A percentile compares a stretch with the other conserved stretches of the same genome.
Conservation (phyloP, 495 filamentous ascomycete genomes). For the Aspergillus affinis region DNA sequence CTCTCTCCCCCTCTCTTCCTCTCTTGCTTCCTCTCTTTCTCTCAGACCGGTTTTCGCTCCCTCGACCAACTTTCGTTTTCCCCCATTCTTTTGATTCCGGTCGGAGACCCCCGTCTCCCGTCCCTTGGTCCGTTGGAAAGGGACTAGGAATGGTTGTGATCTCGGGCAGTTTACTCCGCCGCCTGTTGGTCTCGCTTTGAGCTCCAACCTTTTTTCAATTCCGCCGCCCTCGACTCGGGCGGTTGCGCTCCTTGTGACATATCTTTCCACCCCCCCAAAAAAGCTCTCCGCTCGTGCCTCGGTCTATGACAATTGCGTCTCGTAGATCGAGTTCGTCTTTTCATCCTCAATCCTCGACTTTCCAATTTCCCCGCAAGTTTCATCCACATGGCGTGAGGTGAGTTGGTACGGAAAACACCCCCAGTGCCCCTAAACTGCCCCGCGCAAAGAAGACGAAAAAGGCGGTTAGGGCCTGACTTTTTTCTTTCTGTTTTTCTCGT, state of each 20-base stretch:
- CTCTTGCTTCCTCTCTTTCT: conserved; percentile 1
- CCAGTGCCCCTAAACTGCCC: conserved; percentile 16
- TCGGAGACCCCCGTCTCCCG: conserved; percentile 2
- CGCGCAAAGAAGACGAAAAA: conserved; percentile 17
- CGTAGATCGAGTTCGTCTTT: conserved; percentile 12
- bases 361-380: conserved; percentile 26
- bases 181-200: conserved; percentile 36
- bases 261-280: neutral
- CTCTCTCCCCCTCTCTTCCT: neutral
- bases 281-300: conserved; percentile 5
- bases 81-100: conserved; percentile 2
- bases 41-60: neutral
- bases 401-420: conserved; percentile 20
- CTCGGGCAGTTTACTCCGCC: conserved; percentile 29
- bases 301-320: conserved; percentile 5
- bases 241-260: conserved; percentile 10
- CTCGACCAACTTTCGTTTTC: conserved; percentile 5
- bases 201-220: conserved; percentile 24
- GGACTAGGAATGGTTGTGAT: conserved; percentile 35
- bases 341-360: conserved; percentile 7
- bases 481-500: neutral
- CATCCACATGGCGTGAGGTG: conserved; percentile 30
- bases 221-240: conserved; percentile 20
- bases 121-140: conserved; percentile 12
- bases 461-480: conserved; percentile 11